Evolutionary conservation across 2,329 filamentous ascomycete species (phyloP).

Genomic region (Ophiognomonia clavigignenti-juglandacearum): DNA sequence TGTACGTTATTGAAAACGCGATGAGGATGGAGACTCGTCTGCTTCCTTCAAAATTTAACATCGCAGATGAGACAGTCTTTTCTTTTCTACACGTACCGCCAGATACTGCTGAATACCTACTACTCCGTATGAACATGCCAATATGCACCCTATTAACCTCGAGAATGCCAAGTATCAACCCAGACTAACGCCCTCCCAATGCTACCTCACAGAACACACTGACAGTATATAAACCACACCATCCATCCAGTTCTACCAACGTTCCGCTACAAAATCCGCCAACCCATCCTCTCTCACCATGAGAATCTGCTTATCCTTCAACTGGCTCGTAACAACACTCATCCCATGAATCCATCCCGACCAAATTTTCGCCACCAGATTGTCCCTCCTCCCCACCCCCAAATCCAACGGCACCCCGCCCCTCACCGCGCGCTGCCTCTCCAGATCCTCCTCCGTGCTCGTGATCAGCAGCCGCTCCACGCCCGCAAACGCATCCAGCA

Average conservation of each 20-base stretch:
- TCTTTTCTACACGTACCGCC: too few relatives aligned
- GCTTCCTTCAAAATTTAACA: too few relatives aligned
- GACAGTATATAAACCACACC: not conserved
- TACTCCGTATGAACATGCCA: too few relatives aligned
- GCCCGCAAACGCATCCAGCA: slow-evolving; percentile 39
- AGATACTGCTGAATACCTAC: too few relatives aligned
- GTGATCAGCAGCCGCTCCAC: slow-evolving; percentile 34
- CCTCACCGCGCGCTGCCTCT: slow-evolving; percentile 11
- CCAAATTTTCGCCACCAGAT: slow-evolving; percentile 44
- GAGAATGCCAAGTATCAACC: not conserved
- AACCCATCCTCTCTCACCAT: slow-evolving; percentile 40
- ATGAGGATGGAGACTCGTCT: too few relatives aligned
- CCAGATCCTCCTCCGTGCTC: slow-evolving; percentile 32
- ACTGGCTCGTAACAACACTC: slow-evolving; percentile 31
- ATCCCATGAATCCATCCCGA: slow-evolving; percentile 39
- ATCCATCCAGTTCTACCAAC: slow-evolving; percentile 2
- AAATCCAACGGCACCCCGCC: slow-evolving; percentile 4
- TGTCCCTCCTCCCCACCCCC: slow-evolving; percentile 20
- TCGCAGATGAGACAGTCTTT: too few relatives aligned
- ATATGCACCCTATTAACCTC: too few relatives aligned
- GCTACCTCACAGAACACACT: not conserved
- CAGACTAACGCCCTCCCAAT: not conserved
- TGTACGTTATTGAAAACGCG: too few relatives aligned
- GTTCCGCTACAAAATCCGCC: slow-evolving; percentile 25
- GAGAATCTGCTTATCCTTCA: slow-evolving; percentile 39